These are phyloP conservation scores for Fermentozyma sake DNA, from an alignment of 1,139 yeast genomes.

Conservation along the genomic window DNA sequence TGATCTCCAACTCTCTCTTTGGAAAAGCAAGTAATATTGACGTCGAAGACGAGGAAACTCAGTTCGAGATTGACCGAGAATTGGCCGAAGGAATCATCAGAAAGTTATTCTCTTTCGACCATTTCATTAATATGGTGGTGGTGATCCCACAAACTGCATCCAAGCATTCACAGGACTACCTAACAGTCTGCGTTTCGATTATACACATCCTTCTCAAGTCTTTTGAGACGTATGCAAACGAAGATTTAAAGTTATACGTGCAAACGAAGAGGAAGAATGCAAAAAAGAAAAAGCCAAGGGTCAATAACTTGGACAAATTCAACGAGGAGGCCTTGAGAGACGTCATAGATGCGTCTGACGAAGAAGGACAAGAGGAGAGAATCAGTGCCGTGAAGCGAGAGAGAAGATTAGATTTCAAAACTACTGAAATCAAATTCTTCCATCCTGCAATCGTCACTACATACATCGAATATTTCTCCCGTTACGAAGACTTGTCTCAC, in stretches of 20 bases:
- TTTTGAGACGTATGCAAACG: constrained; percentile 62
- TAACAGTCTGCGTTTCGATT: constrained; percentile 60
- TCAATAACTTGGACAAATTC: constrained; percentile 24
- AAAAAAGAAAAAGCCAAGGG: constrained; percentile 10
- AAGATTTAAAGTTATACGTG: constrained; percentile 56
- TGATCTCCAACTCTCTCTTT: constrained; percentile 50
- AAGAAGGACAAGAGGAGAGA: constrained; percentile 42
- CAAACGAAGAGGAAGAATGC: constrained; percentile 38
- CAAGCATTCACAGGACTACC: constrained; percentile 60
- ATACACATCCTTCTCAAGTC: constrained; percentile 64
- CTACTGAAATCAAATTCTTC: constrained; percentile 38
- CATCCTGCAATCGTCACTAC: constrained; percentile 45
- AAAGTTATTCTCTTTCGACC: constrained; percentile 58
- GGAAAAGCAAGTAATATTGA: constrained; percentile 33
- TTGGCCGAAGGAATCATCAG: constrained; percentile 46
- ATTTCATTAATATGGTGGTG: constrained; percentile 55
- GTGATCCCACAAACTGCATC: constrained; percentile 62
- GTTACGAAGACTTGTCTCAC: constrained; percentile 60
- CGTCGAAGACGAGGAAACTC: constrained; percentile 38
- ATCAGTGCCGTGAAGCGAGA: constrained; percentile 38
- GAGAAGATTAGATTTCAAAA: constrained; percentile 45
- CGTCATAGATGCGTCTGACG: constrained; percentile 40
- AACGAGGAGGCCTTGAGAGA: constrained; percentile 27
- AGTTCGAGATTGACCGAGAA: constrained; percentile 45
- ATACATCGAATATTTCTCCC: constrained; percentile 45